A percentile compares a stretch with the other conserved stretches of the same genome.
These are phyloP conservation scores for rapeseed (Brassica napus) DNA, from an alignment of 345 rosid genomes.

Conservation along the genomic window Da-Ae NC_063436.1:2595501-2596000, in stretches of 20 bases:
- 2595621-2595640: slow-evolving; percentile 75
- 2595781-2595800: slow-evolving; percentile 81
- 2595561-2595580: slow-evolving; percentile 77
- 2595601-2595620: slow-evolving; percentile 63
- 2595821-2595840: background rate
- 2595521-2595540: background rate
- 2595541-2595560: slow-evolving; percentile 30
- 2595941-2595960: slow-evolving; percentile 54
- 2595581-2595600: slow-evolving; percentile 78
- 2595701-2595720: slow-evolving; percentile 84
- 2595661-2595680: slow-evolving; percentile 72
- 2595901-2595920: slow-evolving; percentile 80
- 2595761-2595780: slow-evolving; percentile 88
- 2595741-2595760: slow-evolving; percentile 79
- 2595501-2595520: background rate
- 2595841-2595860: background rate
- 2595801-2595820: slow-evolving; percentile 80
- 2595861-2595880: background rate
- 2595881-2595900: slow-evolving; percentile 84
- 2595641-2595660: slow-evolving; percentile 73
- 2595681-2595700: slow-evolving; percentile 82
- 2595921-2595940: slow-evolving; percentile 91
- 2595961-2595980: slow-evolving; percentile 18
- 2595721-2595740: slow-evolving; percentile 73
- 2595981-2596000: background rate